A percentile compares a stretch with the other conserved stretches of the same genome.
phyloP scores from a whole-genome alignment of 2,329 filamentous ascomycete genomes.

The Trichophyton benhamiae region DNA sequence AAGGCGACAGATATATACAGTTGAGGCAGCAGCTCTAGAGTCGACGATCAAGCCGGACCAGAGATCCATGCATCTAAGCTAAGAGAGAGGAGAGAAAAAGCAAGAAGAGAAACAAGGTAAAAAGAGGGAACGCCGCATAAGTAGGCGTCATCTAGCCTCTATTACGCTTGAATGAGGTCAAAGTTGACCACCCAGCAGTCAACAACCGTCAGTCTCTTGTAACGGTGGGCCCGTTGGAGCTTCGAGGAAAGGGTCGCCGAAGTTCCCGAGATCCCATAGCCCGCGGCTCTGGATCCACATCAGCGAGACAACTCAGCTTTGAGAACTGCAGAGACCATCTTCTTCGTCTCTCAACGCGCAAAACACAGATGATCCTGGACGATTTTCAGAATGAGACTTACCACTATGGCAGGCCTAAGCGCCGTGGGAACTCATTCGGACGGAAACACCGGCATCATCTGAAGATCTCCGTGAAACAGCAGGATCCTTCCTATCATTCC shows the following conservation, averaged over 20 bases:
- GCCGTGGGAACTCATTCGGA: background rate
- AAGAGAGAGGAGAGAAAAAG: background rate
- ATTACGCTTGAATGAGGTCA: background rate
- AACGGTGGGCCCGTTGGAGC: background rate
- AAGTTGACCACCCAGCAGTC: background rate
- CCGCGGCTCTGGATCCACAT: background rate
- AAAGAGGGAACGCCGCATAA: background rate
- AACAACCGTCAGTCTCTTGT: background rate
- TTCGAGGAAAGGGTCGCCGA: background rate
- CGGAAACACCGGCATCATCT: conserved; percentile 2
- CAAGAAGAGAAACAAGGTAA: background rate
- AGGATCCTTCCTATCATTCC: background rate
- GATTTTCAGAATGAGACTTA: background rate
- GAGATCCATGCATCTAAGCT: background rate
- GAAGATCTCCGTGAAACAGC: background rate
- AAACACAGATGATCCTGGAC: background rate
- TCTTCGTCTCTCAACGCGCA: background rate
- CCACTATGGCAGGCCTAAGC: background rate
- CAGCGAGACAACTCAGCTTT: background rate
- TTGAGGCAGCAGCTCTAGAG: background rate
- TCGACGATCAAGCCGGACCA: background rate
- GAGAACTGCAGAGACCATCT: background rate
- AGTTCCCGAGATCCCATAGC: background rate
- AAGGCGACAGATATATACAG: conserved; percentile 3
- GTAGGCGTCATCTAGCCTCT: background rate